A percentile compares a stretch with the other conserved stretches of the same genome.
These are phyloP conservation scores for Aspergillus fischeri DNA, from an alignment of 2,329 filamentous ascomycete species.

Conservation along the genomic window DNA sequence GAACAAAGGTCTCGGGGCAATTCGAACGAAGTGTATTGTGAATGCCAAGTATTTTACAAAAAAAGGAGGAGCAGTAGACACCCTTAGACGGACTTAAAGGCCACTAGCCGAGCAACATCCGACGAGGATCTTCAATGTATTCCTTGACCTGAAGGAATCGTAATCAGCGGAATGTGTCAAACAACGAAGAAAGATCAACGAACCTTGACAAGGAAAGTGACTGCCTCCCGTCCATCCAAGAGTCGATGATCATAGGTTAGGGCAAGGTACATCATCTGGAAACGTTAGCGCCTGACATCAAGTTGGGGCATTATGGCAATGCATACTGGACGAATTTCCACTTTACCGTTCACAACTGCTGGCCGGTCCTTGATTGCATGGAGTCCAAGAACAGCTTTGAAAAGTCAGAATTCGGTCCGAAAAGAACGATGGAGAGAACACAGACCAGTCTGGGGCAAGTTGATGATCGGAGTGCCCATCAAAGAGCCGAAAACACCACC, in stretches of 20 bases:
- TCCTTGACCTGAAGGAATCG: conserved; percentile 65
- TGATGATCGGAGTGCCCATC: conserved; percentile 98
- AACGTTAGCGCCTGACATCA: conserved; percentile 10
- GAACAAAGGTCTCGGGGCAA: background rate
- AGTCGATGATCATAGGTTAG: conserved; percentile 97
- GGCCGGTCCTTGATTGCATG: conserved; percentile 96
- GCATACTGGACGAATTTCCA: conserved; percentile 77
- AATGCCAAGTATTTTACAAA: background rate
- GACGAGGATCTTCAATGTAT: conserved; percentile 89
- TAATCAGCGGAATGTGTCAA: conserved; percentile 1
- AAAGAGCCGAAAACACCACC: conserved; percentile 94
- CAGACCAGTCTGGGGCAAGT: conserved; percentile 77
- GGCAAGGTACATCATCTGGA: conserved; percentile 93
- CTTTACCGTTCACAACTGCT: conserved; percentile 84
- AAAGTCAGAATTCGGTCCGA: conserved; percentile 16
- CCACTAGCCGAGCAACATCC: conserved; percentile 67
- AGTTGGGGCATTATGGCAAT: background rate
- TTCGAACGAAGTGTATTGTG: background rate
- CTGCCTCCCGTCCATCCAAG: conserved; percentile 89
- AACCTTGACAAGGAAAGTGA: conserved; percentile 88
- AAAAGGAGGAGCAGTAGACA: background rate
- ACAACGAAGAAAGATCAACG: conserved; percentile 6
- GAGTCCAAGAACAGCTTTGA: conserved; percentile 71
- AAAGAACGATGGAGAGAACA: background rate
- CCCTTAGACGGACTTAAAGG: background rate